Base-by-base conservation (phyloP, 2,329 filamentous ascomycete genomes). In the Cylindrodendrum hubeiense region DNA sequence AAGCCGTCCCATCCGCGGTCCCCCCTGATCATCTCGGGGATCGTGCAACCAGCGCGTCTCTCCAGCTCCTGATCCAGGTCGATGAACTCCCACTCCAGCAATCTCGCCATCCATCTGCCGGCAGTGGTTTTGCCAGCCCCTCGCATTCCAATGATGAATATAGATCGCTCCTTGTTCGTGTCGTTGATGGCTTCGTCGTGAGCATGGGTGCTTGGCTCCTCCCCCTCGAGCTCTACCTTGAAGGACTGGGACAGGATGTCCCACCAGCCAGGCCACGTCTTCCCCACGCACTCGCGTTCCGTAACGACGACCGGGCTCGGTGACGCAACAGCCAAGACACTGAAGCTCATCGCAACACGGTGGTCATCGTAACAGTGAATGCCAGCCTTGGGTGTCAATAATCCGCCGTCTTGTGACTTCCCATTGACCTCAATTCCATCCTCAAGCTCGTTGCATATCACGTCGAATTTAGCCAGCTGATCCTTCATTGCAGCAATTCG, bases 231-330 rank as follows among this genome's bases (percentile, higher is more conserved):
- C 28, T 86, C 81, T 28, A 93, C 92, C 34, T 90, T 86, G 83
- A 98, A 99, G 15, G 89, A 87, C 71, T 92, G 89, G 22, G 91
- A 90, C 60, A 98, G 82, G 19, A 91, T 89, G 79, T 99, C 96
- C 96, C 96, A 99, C 94, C 96, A 99, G 10, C 95, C 96, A 0
- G 96, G 96, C 96, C 96, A 99, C 3, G 96, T 99, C 85, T 99
- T 99, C 43, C 93, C 95, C 3, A 94, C 93, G 77, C 96, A 99
- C 75, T 97, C 94, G 65, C 94, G 92, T 78, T 99, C 96, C 2
- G 93, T 87, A 55, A 99, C 90, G 17, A 97, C 81, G 0, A 94
- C 91, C 0, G 93, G 87, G 8, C 88, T 80, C 1, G 93, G 91
- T 0, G 92, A 87, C 30, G 91, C 88, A 19, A 93, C 83, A 13